Evolutionary conservation across 108 stramenopile species (phyloP).

Genomic region (Cyclotella kingstonii): DNA sequence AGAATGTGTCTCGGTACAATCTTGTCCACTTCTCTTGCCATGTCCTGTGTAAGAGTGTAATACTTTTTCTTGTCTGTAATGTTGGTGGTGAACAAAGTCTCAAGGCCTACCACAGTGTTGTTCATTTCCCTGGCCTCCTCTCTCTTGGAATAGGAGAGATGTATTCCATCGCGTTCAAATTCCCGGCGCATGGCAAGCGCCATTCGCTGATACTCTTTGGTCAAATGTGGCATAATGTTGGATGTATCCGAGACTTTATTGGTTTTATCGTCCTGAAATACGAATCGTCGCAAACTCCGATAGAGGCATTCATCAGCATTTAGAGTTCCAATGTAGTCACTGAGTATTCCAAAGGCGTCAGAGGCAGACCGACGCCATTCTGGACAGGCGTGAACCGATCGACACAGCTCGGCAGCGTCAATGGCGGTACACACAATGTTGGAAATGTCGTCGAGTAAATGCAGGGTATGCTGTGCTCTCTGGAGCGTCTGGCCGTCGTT

Average conservation of each 20-base stretch:
- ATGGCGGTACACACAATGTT: constrained; percentile 92
- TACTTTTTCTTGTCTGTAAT: constrained; percentile 61
- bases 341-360: constrained; percentile 68
- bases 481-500: constrained; percentile 21
- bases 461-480: constrained; percentile 54
- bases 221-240: constrained; percentile 21
- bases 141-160: constrained; percentile 70
- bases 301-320: constrained; percentile 85
- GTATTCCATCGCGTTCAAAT: constrained; percentile 94
- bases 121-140: constrained; percentile 68
- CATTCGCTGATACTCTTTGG: constrained; percentile 80
- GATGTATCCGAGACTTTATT: not conserved
- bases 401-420: constrained; percentile 93
- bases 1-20: constrained; percentile 65
- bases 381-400: constrained; percentile 75
- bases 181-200: constrained; percentile 68
- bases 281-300: constrained; percentile 37
- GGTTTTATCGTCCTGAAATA: constrained; percentile 11
- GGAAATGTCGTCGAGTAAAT: constrained; percentile 82
- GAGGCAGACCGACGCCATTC: constrained; percentile 77
- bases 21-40: constrained; percentile 44
- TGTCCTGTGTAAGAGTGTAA: constrained; percentile 42
- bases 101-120: constrained; percentile 64
- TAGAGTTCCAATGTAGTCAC: constrained; percentile 83
- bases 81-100: constrained; percentile 69